These are phyloP conservation scores for Senna tora DNA, from an alignment of 306 rosid genomes.

Conservation along the genomic window DNA sequence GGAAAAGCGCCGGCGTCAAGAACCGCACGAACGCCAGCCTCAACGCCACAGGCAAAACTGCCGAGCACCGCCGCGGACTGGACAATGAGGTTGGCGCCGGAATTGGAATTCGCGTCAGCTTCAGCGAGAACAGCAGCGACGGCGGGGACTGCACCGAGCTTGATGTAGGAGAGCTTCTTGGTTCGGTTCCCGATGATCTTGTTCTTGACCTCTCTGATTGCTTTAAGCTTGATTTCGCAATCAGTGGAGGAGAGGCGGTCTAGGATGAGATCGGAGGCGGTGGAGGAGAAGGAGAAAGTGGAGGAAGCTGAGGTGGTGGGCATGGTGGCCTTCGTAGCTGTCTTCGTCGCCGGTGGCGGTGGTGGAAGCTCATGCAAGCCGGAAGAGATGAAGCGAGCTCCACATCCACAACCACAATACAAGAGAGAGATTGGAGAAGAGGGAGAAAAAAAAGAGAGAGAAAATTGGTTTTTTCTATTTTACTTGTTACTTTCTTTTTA, in stretches of 20 bases:
- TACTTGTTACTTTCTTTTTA: background rate
- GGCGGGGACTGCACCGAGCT: constrained; percentile 79
- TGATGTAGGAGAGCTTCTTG: constrained; percentile 80
- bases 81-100: constrained; percentile 62
- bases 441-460: background rate
- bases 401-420: constrained; percentile 30
- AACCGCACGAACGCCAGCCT: constrained; percentile 83
- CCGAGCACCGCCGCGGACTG: constrained; percentile 91
- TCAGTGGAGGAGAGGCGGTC: constrained; percentile 69
- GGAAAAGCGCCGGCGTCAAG: constrained; percentile 81
- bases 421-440: constrained; percentile 11
- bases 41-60: constrained; percentile 90
- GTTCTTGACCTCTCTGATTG: constrained; percentile 87
- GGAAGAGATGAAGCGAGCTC: constrained; percentile 26
- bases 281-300: constrained; percentile 43
- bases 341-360: constrained; percentile 33
- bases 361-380: constrained; percentile 55
- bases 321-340: constrained; percentile 46
- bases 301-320: constrained; percentile 59
- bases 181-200: constrained; percentile 97
- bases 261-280: constrained; percentile 61
- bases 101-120: constrained; percentile 39
- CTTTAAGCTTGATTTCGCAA: constrained; percentile 66
- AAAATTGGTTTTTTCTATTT: background rate
- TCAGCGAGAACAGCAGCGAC: constrained; percentile 62